Conservation (phyloP, 495 filamentous ascomycete species). For the Penicillium herquei region DNA sequence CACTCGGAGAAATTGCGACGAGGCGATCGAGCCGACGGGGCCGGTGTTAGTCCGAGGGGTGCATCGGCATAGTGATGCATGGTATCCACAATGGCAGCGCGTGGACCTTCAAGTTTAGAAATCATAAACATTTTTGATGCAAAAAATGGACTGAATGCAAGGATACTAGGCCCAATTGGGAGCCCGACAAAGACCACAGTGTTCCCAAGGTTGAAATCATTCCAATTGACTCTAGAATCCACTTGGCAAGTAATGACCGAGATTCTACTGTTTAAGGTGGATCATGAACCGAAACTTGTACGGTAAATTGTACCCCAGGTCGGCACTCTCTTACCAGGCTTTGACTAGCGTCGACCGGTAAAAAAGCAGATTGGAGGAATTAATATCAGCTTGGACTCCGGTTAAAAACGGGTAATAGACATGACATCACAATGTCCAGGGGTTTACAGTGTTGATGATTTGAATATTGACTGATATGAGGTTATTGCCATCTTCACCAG, state of each 20-base stretch:
- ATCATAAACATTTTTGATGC: too few relatives aligned
- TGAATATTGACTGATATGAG: background rate
- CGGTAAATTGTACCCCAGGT: too few relatives aligned
- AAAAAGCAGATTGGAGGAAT: background rate
- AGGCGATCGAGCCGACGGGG: conserved; percentile 14
- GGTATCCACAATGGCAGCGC: too few relatives aligned
- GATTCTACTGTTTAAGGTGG: too few relatives aligned
- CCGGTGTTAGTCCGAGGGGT: conserved; percentile 11
- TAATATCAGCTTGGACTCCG: background rate
- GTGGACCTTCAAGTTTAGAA: too few relatives aligned
- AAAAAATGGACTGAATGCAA: background rate
- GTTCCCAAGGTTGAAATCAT: too few relatives aligned
- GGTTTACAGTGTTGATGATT: background rate
- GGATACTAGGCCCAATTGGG: conserved; percentile 9
- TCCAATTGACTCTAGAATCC: background rate
- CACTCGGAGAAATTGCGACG: conserved; percentile 10
- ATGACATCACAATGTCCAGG: conserved; percentile 14
- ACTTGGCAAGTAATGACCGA: background rate
- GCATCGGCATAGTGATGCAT: background rate
- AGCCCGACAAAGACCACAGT: conserved; percentile 7
- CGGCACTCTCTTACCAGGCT: too few relatives aligned
- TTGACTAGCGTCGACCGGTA: background rate
- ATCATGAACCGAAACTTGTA: too few relatives aligned
- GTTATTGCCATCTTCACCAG: too few relatives aligned
- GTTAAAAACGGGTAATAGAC: conserved; percentile 15